Percentiles rank a stretch among this genome's conserved stretches.
phyloP scores from a whole-genome alignment of 176 grass and related monocot genomes.

The Aechmea fasciata region DNA sequence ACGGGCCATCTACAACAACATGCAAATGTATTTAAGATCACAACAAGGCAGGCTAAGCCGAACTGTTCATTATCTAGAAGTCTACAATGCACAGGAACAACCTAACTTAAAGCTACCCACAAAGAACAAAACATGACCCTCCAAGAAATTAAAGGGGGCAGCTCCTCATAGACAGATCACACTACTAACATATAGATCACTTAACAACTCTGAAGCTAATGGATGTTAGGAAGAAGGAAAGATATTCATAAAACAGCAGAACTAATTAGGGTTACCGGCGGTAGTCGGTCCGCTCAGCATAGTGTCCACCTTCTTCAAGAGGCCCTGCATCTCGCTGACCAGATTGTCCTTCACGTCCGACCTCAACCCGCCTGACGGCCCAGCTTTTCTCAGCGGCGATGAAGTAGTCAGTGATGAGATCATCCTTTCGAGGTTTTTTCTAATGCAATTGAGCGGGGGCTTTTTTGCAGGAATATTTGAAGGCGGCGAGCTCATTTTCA shows the following conservation, averaged over 20 bases:
- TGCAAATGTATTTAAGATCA: not conserved
- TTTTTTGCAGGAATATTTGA: constrained; percentile 2
- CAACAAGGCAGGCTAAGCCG: not conserved
- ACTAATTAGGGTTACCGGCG: constrained; percentile 14
- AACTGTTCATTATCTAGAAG: not conserved
- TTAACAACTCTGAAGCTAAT: not conserved
- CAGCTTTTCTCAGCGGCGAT: constrained; percentile 6
- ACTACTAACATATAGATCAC: constrained; percentile 1
- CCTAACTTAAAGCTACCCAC: not conserved
- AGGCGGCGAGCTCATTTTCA: constrained; percentile 4
- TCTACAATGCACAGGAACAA: not conserved
- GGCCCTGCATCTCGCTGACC: constrained; percentile 27
- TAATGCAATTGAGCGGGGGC: constrained; percentile 26
- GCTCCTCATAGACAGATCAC: not conserved
- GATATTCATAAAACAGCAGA: not conserved
- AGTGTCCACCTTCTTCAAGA: constrained; percentile 33
- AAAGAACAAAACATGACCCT: not conserved
- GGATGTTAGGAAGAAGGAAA: constrained; percentile 8
- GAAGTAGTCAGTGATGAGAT: constrained; percentile 19
- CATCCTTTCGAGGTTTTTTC: constrained; percentile 28
- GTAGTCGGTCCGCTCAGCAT: constrained; percentile 14
- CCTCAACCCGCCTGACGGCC: constrained; percentile 10
- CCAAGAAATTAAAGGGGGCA: constrained; percentile 7
- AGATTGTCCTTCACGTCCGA: constrained; percentile 23
- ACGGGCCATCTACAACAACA: not conserved